A percentile compares a stretch with the other conserved stretches of the same genome.
phyloP scores from a whole-genome alignment of 2,329 filamentous ascomycete species.

The Zymoseptoria tritici region DNA sequence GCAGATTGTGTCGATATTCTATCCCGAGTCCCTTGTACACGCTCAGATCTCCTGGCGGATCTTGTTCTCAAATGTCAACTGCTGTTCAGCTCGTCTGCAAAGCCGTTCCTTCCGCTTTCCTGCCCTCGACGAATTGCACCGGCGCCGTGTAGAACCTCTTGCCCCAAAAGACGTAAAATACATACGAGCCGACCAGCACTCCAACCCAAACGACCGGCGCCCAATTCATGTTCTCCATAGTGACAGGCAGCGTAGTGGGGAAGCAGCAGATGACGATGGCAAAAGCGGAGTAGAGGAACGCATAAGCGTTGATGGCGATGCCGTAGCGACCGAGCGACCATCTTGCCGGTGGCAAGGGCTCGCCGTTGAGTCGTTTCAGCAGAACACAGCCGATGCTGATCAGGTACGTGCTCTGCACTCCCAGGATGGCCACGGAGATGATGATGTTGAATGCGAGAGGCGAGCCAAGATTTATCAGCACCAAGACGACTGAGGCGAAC shows the following conservation, averaged over 20 bases:
- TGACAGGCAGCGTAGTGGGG: constrained; percentile 11
- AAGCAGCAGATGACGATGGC: constrained; percentile 9
- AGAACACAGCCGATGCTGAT: constrained; percentile 18
- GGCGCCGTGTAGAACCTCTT: neutral
- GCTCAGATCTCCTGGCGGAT: too few species aligned
- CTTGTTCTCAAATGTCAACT: too few species aligned
- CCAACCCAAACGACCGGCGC: constrained; percentile 13
- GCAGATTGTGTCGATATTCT: too few species aligned
- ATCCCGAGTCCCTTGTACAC: too few species aligned
- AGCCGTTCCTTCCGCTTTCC: neutral
- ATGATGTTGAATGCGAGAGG: constrained; percentile 16
- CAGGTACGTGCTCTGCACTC: constrained; percentile 16
- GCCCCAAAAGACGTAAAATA: constrained; percentile 1
- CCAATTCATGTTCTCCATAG: constrained; percentile 14
- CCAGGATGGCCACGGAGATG: constrained; percentile 10
- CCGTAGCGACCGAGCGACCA: constrained; percentile 23
- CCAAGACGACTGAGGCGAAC: constrained; percentile 11
- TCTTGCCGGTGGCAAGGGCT: constrained; percentile 15
- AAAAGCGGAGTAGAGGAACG: constrained; percentile 11
- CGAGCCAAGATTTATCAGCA: constrained; percentile 16
- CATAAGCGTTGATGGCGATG: constrained; percentile 19
- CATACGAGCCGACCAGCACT: constrained; percentile 1
- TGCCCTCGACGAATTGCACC: constrained; percentile 1
- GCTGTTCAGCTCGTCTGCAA: too few species aligned
- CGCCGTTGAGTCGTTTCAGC: constrained; percentile 12